Base-by-base conservation (phyloP, 2,329 filamentous ascomycete species). In the Clonostachys sp. region DNA sequence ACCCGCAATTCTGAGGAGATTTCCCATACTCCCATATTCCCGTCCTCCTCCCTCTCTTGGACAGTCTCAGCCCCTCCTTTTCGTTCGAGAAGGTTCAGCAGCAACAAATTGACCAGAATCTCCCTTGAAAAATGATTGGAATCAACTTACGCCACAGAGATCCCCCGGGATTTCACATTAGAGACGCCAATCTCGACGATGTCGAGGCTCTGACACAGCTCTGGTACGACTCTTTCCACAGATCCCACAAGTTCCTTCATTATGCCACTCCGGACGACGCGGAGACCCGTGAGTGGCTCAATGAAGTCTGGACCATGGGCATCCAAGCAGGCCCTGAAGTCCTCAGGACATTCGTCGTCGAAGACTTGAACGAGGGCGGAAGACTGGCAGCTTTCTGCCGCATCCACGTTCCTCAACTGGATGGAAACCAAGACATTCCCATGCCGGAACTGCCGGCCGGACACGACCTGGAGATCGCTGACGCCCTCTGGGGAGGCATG, bases 171-270 rank as follows among this genome's bases (percentile, higher is more conserved):
- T 30, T 30, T 10, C 24, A 30, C 9, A 30, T 30, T 10, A 30
- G 24, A 40, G n/a, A 40, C 9, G 45, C 45, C 10, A 46, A 38
- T 3, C 36, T 41, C 16, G 45, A 20, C 20, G 45, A 46, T 34
- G 45, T 41, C 35, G 36, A 46, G 35, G 35, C 40, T 12, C 18
- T 46, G 12, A 46, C 45, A 13, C 45, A 30, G 12, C 35, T 46
- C 7, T 46, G 45, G 45, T 46, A 46, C 33, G 45, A 16, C 12
- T 46, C 45, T 18, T 46, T 46, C 35, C 12, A 46, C 36, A 12
- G 41, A n/a, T 41, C 45, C 12, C 45, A 46, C 36, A 40, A 40
- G 10, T 46, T 46, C 36, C 41, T 41, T 30, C 35, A 12, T 30
- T 16, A 6, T n/a, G 45, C 36, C 14, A 46, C 45, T 2, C 42